phyloP scores from a whole-genome alignment of 2,329 filamentous ascomycete genomes.

The Alternaria sp. region DNA sequence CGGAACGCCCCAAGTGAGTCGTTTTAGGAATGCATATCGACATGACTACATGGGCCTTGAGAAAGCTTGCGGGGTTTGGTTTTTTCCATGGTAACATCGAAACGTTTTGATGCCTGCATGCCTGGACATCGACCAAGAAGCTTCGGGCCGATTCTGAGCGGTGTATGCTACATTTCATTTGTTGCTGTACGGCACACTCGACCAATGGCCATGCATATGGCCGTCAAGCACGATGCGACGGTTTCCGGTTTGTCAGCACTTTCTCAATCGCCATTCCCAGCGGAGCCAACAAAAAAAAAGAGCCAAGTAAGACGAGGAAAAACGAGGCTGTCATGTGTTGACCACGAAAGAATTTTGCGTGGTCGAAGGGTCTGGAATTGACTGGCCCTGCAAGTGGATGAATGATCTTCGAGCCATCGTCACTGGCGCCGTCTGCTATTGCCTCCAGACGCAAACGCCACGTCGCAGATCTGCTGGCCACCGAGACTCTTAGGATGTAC shows the following conservation, averaged over 20 bases:
- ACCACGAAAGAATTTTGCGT: constrained; percentile 19
- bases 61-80: constrained; percentile 32
- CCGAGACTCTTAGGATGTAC: constrained; percentile 4
- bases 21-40: constrained; percentile 19
- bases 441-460: constrained; percentile 18
- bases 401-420: constrained; percentile 14
- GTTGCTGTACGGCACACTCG: constrained; percentile 11
- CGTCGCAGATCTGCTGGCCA: constrained; percentile 28
- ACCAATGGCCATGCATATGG: constrained; percentile 23
- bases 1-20: constrained; percentile 10
- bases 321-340: constrained; percentile 33
- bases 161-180: constrained; percentile 27
- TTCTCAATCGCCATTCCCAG: constrained; percentile 5
- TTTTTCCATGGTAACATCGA: constrained; percentile 32
- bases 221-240: constrained; percentile 13
- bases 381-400: constrained; percentile 21
- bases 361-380: constrained; percentile 33
- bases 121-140: constrained; percentile 1
- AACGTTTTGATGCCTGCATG: constrained; percentile 27
- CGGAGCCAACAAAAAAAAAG: constrained; percentile 9
- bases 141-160: constrained; percentile 27
- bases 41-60: constrained; percentile 27
- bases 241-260: constrained; percentile 14
- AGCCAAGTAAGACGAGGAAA: constrained; percentile 29
- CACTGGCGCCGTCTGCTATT: constrained; percentile 18